phyloP scores from a whole-genome alignment of 2,329 filamentous ascomycete species.

The Sporothrix brunneoviolacea region DNA sequence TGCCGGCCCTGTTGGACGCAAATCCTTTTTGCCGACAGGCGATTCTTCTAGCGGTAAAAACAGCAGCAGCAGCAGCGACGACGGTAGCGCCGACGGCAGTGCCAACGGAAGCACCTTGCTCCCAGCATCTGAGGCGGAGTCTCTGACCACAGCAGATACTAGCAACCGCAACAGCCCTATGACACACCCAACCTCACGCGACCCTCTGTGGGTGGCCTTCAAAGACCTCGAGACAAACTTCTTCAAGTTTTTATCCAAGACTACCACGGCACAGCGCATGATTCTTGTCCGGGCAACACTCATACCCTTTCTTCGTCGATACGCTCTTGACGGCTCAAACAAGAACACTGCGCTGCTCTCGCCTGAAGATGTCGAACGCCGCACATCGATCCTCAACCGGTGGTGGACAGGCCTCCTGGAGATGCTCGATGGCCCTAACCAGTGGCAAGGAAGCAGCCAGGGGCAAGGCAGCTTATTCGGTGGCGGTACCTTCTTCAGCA shows the following conservation, averaged over 20 bases:
- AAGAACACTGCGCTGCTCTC: constrained; percentile 44
- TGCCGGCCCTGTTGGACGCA: neutral
- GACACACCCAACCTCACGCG: constrained; percentile 35
- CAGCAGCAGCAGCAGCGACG: constrained; percentile 8
- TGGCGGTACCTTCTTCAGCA: constrained; percentile 14
- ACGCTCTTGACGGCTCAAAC: constrained; percentile 62
- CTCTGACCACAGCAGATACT: constrained; percentile 37
- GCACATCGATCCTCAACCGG: constrained; percentile 73
- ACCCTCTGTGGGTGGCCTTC: constrained; percentile 50
- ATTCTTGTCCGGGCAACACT: constrained; percentile 65
- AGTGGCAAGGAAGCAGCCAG: constrained; percentile 12
- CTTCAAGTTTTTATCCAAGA: constrained; percentile 61
- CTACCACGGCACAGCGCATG: constrained; percentile 62
- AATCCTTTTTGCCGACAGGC: no score
- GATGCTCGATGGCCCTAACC: constrained; percentile 58
- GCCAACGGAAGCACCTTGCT: constrained; percentile 20
- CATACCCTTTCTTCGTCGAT: constrained; percentile 68
- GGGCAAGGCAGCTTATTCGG: constrained; percentile 15
- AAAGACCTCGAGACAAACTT: constrained; percentile 46
- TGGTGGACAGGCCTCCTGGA: constrained; percentile 86
- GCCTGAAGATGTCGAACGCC: constrained; percentile 76
- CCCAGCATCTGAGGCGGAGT: constrained; percentile 24
- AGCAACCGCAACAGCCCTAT: constrained; percentile 32
- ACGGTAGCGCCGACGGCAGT: constrained; percentile 20
- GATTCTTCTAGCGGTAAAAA: neutral